Percentiles rank a stretch among this genome's conserved stretches.
Evolutionary conservation across 1,139 yeast species (phyloP).

Genomic region (Hansenula sp.): DNA sequence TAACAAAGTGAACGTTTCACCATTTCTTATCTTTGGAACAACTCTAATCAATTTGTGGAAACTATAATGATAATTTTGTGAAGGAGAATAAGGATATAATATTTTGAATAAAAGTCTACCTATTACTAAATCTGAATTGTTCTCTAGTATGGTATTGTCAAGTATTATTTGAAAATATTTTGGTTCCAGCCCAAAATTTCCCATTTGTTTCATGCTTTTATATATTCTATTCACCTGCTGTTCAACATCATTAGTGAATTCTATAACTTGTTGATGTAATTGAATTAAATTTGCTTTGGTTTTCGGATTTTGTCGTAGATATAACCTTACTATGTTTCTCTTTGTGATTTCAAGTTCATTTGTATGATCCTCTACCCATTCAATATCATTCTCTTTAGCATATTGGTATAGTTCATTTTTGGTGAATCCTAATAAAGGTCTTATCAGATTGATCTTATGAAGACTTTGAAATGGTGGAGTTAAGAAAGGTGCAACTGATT

Average conservation of each 20-base stretch:
- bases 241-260: background rate
- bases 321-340: slow-evolving; percentile 44
- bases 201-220: background rate
- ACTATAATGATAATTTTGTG: slow-evolving; percentile 19
- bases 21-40: slow-evolving; percentile 5
- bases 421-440: slow-evolving; percentile 50
- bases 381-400: slow-evolving; percentile 35
- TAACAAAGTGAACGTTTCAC: slow-evolving; percentile 11
- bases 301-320: slow-evolving; percentile 11
- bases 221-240: background rate
- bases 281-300: slow-evolving; percentile 5
- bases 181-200: background rate
- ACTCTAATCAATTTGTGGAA: slow-evolving; percentile 13
- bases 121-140: slow-evolving; percentile 14
- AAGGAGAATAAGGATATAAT: slow-evolving; percentile 19
- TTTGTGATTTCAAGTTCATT: slow-evolving; percentile 53
- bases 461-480: slow-evolving; percentile 21
- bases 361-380: slow-evolving; percentile 70
- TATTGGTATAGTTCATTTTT: slow-evolving; percentile 44
- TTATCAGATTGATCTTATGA: slow-evolving; percentile 24
- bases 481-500: slow-evolving; percentile 6
- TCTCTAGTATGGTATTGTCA: slow-evolving; percentile 4
- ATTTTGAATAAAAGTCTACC: slow-evolving; percentile 18
- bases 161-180: slow-evolving; percentile 3
- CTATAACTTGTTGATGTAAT: background rate